phyloP scores from a whole-genome alignment of 805 yeast species.

The Schwanniomyces pseudopolymorphus region DNA sequence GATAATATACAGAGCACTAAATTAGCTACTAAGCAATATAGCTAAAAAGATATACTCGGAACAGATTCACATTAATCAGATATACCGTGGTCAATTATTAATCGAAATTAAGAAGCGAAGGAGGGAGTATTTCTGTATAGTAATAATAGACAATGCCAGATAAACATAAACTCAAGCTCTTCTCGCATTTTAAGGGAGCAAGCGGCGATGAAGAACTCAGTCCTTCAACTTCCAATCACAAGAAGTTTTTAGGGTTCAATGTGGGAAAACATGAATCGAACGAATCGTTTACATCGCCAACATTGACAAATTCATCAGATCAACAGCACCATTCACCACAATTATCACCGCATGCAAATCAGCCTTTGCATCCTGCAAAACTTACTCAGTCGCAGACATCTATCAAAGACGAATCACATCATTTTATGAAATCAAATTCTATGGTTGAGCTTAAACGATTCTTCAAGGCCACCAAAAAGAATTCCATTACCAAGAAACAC shows the following conservation, averaged over 20 bases:
- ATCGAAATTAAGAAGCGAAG: neutral
- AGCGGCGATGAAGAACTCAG: constrained; percentile 22
- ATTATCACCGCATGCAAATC: constrained; percentile 4
- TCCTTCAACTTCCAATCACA: constrained; percentile 30
- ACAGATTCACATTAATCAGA: neutral
- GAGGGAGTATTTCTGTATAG: neutral
- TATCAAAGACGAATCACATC: constrained; percentile 25
- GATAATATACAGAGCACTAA: neutral
- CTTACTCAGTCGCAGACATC: constrained; percentile 11
- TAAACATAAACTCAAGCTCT: constrained; percentile 42
- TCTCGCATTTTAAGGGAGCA: constrained; percentile 36
- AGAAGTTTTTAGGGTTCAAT: constrained; percentile 39
- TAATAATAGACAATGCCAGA: constrained; percentile 33
- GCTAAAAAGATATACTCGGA: neutral
- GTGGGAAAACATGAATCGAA: constrained; percentile 42
- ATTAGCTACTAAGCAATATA: neutral
- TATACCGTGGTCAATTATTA: neutral
- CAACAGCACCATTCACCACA: constrained; percentile 12
- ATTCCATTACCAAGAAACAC: constrained; percentile 13
- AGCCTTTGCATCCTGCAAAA: constrained; percentile 4
- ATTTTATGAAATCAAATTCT: constrained; percentile 42
- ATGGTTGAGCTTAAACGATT: constrained; percentile 74
- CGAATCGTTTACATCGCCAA: constrained; percentile 36
- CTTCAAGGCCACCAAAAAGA: constrained; percentile 56
- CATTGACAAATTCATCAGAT: constrained; percentile 32